Evolutionary conservation across 192 early-diverging fungal species (phyloP), one percentile per base, ranked within the genome.

Genomic region (Thoreauomyces humboldtii): DNA sequence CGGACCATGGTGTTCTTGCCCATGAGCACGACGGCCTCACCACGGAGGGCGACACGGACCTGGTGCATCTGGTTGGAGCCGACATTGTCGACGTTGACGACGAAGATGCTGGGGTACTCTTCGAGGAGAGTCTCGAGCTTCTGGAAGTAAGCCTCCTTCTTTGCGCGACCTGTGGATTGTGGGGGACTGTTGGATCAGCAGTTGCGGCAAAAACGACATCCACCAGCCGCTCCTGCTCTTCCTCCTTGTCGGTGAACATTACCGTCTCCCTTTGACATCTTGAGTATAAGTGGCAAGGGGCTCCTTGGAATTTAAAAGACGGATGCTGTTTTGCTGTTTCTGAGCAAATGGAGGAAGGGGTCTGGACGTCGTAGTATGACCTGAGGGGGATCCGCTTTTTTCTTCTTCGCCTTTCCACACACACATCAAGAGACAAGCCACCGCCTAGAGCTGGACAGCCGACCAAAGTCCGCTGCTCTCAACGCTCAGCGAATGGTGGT

Each of bases 1-100:
- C 95, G 92, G 47, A 99, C 92, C 94, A 98, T 99, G 78, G 97
- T 98, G 91, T 99, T 99, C 89, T 99, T 99, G 71, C 95, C 97
- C 97, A 99, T 99, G 59, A 99, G 89, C 46, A 99, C 86, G 75
- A 87, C 90, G 65, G 85, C 93, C 37, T 89, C 76, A 54, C 91
- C 91, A 80, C 97, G 94, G 77, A 99, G 88, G 53, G 86, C 69
- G 28, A 73, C 38, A 74, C 81, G 75, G 75, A 96, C 92, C 73
- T 95, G 88, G 87, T 99, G 97, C 95, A 99, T 98, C 84, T 99
- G 97, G 90, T 98, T 97, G 75, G 92, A 94, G 74, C 94, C 92
- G 84, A 99, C 97, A 89, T 99, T 99, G 89, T 99, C 97, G 58
- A 99, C 97, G 73, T 94, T 94, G 83, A 98, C 94, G 81, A 99